These are phyloP conservation scores for Aspergillus viridinutans DNA, from an alignment of 2,329 filamentous ascomycete species.

Conservation along the genomic window DNA sequence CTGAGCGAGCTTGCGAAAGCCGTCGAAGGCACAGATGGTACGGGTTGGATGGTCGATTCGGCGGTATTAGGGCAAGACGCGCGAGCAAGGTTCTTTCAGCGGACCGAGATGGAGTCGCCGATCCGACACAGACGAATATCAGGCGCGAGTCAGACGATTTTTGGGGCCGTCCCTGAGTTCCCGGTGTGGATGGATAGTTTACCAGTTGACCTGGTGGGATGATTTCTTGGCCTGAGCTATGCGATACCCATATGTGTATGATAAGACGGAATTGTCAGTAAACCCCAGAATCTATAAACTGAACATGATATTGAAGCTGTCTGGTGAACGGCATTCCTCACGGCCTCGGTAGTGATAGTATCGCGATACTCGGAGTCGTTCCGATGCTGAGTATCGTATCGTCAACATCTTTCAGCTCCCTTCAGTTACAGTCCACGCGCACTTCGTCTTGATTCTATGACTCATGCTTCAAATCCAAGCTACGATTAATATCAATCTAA, in stretches of 20 bases:
- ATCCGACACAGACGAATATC: not conserved
- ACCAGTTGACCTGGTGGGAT: constrained; percentile 8
- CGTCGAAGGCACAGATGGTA: not conserved
- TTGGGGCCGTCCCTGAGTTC: not conserved
- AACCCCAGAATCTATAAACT: not conserved
- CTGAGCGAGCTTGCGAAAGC: not conserved
- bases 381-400: not conserved
- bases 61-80: not conserved
- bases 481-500: too few relatives aligned
- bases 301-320: not conserved
- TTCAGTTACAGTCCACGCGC: not conserved
- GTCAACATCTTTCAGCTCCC: not conserved
- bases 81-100: not conserved
- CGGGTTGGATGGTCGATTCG: not conserved
- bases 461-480: too few relatives aligned
- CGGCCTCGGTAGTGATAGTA: not conserved
- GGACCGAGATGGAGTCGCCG: not conserved
- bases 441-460: not conserved
- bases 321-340: not conserved
- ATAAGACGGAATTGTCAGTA: not conserved
- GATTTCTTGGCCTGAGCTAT: constrained; percentile 1
- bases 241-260: not conserved
- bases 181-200: constrained; percentile 11
- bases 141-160: not conserved
- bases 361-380: not conserved